Base-by-base conservation (phyloP, 768 basidiomycete genomes). In the Agaricus bisporus region DNA sequence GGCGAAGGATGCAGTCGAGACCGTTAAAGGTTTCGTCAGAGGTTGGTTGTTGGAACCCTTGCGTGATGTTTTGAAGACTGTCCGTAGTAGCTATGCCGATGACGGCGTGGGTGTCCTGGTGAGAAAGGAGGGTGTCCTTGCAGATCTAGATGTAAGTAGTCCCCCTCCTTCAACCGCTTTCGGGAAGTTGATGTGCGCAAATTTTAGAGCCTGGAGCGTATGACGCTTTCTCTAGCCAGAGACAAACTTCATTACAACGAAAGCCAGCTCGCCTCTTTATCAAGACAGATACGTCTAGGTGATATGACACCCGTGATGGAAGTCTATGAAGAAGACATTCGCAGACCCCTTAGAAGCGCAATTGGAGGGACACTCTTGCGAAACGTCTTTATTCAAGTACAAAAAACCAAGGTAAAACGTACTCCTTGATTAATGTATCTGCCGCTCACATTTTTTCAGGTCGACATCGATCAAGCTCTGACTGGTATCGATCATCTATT, bases 271-370 rank as follows among this genome's bases (percentile, higher is more conserved):
- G 75, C 73, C 3, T 73, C 68, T 7, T 71, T 98, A 14, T 80
- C 86, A 1, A 64, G 67, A 14, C 81, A 85, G 59, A 81, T 98
- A 45, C 77, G 78, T 39, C 66, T 78, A 25, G 95, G 95, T 0
- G 92, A 98, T 66, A 73, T 98, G 56, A 93, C 92, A 2, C 79
- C 91, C 15, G 86, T 98, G 5, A 77, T 95, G 56, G 73, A 85
- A 63, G 78, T 94, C 4, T 98, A 95, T 63, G 95, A 98, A 70
- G 81, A 88, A 56, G 93, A 98, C 61, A 91, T 98, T 70, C 86
- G 85, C 65, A 80, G 72, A n/a, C 95, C 95, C 0, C 60, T 98
- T 43, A 85, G 80, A 60, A 92, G 89, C 17, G 90, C 85, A 5
- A 56, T 98, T 4, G 71, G 77, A 5, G 95, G 95, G 3, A 87